phyloP scores from a whole-genome alignment of 208 protist genomes.

The Trypanosoma lewisi region DNA sequence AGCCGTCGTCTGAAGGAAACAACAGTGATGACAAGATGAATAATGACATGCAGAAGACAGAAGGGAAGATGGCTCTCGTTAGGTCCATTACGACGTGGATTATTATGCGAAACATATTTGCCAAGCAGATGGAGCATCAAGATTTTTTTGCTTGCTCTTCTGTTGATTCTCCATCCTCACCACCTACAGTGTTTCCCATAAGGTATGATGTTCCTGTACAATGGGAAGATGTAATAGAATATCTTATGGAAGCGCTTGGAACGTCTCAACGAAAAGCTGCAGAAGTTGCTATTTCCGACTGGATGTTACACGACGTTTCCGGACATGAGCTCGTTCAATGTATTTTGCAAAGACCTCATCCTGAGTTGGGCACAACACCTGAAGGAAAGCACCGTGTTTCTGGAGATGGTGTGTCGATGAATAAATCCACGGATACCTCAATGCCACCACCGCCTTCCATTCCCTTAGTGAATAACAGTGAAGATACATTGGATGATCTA shows the following conservation, averaged over 20 bases:
- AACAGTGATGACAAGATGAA: neutral
- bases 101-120: slow-evolving; percentile 56
- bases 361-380: slow-evolving; percentile 17
- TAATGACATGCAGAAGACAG: slow-evolving; percentile 12
- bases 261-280: slow-evolving; percentile 26
- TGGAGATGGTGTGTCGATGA: neutral
- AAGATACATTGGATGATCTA: slow-evolving; percentile 40
- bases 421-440: neutral
- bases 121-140: slow-evolving; percentile 35
- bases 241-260: slow-evolving; percentile 49
- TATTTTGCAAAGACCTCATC: slow-evolving; percentile 61
- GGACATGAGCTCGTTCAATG: slow-evolving; percentile 76
- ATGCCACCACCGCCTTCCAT: too few relatives aligned
- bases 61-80: slow-evolving; percentile 47
- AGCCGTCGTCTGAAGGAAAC: neutral
- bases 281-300: slow-evolving; percentile 62
- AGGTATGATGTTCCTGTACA: slow-evolving; percentile 29
- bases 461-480: neutral
- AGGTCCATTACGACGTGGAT: slow-evolving; percentile 68
- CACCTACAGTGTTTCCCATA: neutral
- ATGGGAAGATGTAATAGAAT: slow-evolving; percentile 62
- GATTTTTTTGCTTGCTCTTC: neutral
- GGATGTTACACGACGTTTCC: slow-evolving; percentile 64
- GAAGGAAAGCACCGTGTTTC: slow-evolving; percentile 19
- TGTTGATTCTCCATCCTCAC: neutral